Conservation (phyloP, 2,329 filamentous ascomycete species). For the Aspergillus terreus region DNA sequence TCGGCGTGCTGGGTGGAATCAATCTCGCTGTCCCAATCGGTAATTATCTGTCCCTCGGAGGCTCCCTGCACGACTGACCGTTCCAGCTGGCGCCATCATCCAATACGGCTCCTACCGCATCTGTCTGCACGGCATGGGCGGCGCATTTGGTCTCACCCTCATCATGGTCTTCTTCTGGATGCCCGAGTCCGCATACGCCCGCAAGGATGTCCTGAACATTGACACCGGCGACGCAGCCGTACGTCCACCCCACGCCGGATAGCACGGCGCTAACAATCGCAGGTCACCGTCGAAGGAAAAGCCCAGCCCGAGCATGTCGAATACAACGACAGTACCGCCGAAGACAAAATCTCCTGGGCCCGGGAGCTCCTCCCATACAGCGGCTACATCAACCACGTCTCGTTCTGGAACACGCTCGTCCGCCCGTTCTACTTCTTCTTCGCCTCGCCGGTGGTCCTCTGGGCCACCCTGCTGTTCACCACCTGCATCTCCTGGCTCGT, state of each 20-base stretch:
- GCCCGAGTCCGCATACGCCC: constrained; percentile 39
- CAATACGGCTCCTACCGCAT: constrained; percentile 33
- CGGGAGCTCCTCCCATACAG: constrained; percentile 33
- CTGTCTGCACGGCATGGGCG: constrained; percentile 32
- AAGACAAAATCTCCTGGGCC: constrained; percentile 23
- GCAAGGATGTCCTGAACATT: constrained; percentile 32
- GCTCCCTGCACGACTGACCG: no score
- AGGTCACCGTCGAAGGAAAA: constrained; percentile 16
- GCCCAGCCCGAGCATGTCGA: constrained; percentile 21
- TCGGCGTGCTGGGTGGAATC: constrained; percentile 41
- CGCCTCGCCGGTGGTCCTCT: constrained; percentile 35
- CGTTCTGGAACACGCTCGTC: constrained; percentile 36
- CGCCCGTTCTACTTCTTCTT: constrained; percentile 35
- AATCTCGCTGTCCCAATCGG: constrained; percentile 40
- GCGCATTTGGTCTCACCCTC: constrained; percentile 37
- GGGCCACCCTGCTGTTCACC: constrained; percentile 24
- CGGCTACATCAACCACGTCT: constrained; percentile 37
- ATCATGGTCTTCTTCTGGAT: constrained; percentile 42
- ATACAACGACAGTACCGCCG: background rate
- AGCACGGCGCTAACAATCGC: background rate
- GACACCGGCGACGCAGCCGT: constrained; percentile 30
- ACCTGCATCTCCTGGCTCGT: constrained; percentile 33
- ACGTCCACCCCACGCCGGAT: background rate
- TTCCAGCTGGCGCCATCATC: constrained; percentile 36
- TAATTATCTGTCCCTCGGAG: constrained; percentile 13